phyloP scores from a whole-genome alignment of 1,139 yeast species.

The Hanseniaspora sp. region DNA sequence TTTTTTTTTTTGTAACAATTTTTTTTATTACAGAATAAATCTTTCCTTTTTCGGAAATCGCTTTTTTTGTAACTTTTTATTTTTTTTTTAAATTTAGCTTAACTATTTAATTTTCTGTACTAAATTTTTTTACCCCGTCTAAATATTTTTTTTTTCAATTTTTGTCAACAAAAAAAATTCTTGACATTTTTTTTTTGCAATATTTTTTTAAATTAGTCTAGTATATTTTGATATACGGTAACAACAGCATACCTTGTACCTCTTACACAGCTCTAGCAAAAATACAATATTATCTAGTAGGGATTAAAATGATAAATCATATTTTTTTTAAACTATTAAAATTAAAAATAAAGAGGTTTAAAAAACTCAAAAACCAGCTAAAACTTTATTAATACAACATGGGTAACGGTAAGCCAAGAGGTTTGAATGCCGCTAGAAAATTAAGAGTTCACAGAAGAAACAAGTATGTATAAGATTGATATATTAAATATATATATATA shows the following conservation, averaged over 20 bases:
- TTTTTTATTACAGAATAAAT: background rate
- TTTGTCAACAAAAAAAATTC: background rate
- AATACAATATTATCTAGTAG: no score
- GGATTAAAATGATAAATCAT: no score
- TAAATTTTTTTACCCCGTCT: no score
- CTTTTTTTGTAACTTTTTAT: no score
- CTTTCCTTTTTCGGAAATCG: no score
- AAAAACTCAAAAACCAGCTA: constrained; percentile 12
- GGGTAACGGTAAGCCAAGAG: constrained; percentile 38
- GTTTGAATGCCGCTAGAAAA: constrained; percentile 99
- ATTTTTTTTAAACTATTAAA: background rate
- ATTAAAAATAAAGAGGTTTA: background rate
- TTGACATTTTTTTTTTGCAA: background rate
- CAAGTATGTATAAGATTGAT: constrained; percentile 41
- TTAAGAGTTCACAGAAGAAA: constrained; percentile 99
- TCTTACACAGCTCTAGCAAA: background rate
- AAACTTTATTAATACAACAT: constrained; percentile 23
- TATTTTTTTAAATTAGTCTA: background rate
- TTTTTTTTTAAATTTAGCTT: no score
- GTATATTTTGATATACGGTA: background rate
- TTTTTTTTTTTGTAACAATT: background rate
- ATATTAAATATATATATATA: constrained; percentile 11
- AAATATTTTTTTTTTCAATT: no score
- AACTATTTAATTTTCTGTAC: background rate
- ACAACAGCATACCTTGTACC: background rate